phyloP scores from a whole-genome alignment of 805 yeast species.

The Hanseniaspora jakobsenii region DNA sequence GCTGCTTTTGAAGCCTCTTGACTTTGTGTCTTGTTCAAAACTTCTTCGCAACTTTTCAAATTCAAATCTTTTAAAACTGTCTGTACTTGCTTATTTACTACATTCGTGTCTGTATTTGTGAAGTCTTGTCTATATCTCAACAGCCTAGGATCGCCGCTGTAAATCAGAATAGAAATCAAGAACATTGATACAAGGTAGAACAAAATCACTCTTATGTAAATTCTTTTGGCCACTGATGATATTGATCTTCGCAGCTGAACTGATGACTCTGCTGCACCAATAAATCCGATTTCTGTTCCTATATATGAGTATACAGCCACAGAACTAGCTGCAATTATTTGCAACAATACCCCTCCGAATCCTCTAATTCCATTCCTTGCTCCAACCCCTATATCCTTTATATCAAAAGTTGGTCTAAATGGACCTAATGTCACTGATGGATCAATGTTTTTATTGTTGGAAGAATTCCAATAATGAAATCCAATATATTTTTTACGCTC shows the following conservation, averaged over 20 bases:
- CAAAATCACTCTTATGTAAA: constrained; percentile 55
- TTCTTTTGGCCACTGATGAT: constrained; percentile 60
- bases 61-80: not conserved
- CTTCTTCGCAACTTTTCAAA: constrained; percentile 16
- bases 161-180: constrained; percentile 54
- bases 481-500: constrained; percentile 36
- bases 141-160: constrained; percentile 63
- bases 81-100: constrained; percentile 4
- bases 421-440: constrained; percentile 39
- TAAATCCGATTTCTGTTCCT: constrained; percentile 67
- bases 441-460: constrained; percentile 28
- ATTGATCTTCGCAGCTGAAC: constrained; percentile 60
- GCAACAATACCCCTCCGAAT: constrained; percentile 43
- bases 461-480: constrained; percentile 50
- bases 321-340: constrained; percentile 46
- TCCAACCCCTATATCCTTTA: constrained; percentile 45
- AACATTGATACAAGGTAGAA: constrained; percentile 57
- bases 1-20: constrained; percentile 26
- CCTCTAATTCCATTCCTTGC: constrained; percentile 47
- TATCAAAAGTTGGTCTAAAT: constrained; percentile 57
- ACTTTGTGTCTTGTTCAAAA: not conserved
- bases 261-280: constrained; percentile 65
- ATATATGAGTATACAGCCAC: constrained; percentile 60
- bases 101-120: not conserved
- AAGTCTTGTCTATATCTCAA: constrained; percentile 32